Evolutionary conservation across 2,329 filamentous ascomycete species (phyloP).

Genomic region (Geosmithia morbida): DNA sequence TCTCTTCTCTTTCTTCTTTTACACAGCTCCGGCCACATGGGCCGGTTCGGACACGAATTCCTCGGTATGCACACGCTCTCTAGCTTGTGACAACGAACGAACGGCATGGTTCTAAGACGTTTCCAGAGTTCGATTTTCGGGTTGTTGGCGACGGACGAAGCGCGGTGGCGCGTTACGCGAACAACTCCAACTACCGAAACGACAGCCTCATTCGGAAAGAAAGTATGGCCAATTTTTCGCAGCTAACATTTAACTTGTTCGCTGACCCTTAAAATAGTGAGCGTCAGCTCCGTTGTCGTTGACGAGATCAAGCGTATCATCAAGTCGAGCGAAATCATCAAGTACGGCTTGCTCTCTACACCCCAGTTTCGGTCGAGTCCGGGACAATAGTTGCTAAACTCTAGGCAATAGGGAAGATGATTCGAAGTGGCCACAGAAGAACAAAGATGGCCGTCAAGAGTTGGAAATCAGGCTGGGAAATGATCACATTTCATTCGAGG

Average conservation of each 20-base stretch:
- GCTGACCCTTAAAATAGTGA: conserved; percentile 47
- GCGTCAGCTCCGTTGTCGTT: conserved; percentile 79
- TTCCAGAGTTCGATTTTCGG: conserved; percentile 84
- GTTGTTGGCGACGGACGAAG: conserved; percentile 86
- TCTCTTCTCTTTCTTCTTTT: background rate
- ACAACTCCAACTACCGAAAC: conserved; percentile 99
- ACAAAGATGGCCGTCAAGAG: conserved; percentile 95
- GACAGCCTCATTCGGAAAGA: conserved; percentile 98
- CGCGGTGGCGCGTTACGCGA: conserved; percentile 89
- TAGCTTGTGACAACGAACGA: background rate
- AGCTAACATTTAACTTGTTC: background rate
- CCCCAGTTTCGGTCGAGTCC: background rate
- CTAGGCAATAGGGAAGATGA: conserved; percentile 67
- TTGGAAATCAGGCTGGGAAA: conserved; percentile 86
- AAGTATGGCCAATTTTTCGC: conserved; percentile 48
- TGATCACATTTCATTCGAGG: conserved; percentile 97
- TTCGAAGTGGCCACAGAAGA: conserved; percentile 97
- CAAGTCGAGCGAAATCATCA: conserved; percentile 93
- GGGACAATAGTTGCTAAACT: conserved; percentile 1
- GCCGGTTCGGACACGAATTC: conserved; percentile 96
- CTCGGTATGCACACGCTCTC: conserved; percentile 43
- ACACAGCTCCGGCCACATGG: conserved; percentile 84
- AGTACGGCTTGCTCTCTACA: conserved; percentile 39
- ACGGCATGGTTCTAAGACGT: background rate
- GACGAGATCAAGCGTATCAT: conserved; percentile 96